Evolutionary conservation across 768 basidiomycete genomes (phyloP).

Genomic region (Tricholomella constricta): DNA sequence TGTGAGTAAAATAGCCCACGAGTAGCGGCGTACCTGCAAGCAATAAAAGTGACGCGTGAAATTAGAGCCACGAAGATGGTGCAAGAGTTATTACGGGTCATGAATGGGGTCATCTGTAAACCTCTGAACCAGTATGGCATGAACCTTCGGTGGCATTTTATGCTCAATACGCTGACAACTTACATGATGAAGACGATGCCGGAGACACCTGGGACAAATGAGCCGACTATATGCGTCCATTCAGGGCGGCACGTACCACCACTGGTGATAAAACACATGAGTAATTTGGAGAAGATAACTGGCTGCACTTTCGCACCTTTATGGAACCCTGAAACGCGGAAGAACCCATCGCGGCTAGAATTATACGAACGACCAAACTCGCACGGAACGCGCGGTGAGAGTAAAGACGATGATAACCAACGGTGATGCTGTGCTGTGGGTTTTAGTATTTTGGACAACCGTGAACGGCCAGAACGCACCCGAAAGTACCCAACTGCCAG

Average conservation of each 20-base stretch:
- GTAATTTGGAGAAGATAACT: not conserved
- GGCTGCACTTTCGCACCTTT: slow-evolving; percentile 45
- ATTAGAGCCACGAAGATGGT: not conserved
- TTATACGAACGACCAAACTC: slow-evolving; percentile 50
- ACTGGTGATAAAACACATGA: slow-evolving; percentile 31
- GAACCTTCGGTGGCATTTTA: not conserved
- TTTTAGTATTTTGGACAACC: not conserved
- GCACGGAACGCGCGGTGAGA: slow-evolving; percentile 75
- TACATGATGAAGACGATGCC: slow-evolving; percentile 78
- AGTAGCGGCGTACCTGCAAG: slow-evolving; percentile 66
- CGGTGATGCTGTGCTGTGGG: slow-evolving; percentile 53
- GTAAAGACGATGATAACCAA: slow-evolving; percentile 81
- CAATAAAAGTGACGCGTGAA: not conserved
- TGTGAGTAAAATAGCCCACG: slow-evolving; percentile 75
- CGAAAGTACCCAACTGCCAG: slow-evolving; percentile 75
- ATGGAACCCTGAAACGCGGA: slow-evolving; percentile 81
- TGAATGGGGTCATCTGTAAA: slow-evolving; percentile 71
- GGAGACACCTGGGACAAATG: slow-evolving; percentile 51
- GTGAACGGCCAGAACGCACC: slow-evolving; percentile 41
- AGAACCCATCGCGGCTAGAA: slow-evolving; percentile 66
- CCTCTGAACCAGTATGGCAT: slow-evolving; percentile 40
- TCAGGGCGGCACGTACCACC: slow-evolving; percentile 47
- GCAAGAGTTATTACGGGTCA: slow-evolving; percentile 51
- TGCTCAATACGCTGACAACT: slow-evolving; percentile 20
- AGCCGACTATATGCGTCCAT: not conserved